Percentiles rank a stretch among this genome's conserved stretches.
phyloP scores from a whole-genome alignment of 2,329 filamentous ascomycete genomes.

The Ophiosphaerella korrae region DNA sequence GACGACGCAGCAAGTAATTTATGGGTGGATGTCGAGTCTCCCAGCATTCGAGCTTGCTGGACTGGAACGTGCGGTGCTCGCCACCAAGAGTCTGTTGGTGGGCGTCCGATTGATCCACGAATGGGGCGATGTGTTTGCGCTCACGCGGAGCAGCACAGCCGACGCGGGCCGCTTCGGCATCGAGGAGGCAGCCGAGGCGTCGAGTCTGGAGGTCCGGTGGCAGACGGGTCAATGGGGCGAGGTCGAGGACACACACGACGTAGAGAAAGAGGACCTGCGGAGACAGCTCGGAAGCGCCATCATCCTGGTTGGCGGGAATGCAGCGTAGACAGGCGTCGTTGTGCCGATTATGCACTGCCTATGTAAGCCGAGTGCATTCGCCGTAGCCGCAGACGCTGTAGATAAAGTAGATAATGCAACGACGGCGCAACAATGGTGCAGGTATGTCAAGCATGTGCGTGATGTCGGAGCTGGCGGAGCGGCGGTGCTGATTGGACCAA shows the following conservation, averaged over 20 bases:
- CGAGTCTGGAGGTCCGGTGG: slow-evolving; percentile 85
- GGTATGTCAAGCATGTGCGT: background rate
- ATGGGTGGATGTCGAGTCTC: slow-evolving; percentile 75
- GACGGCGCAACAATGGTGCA: background rate
- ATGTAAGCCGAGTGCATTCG: background rate
- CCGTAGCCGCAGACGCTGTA: background rate
- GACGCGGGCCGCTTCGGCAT: slow-evolving; percentile 67
- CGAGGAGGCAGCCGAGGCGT: slow-evolving; percentile 78
- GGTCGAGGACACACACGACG: slow-evolving; percentile 97
- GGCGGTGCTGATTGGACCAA: slow-evolving; percentile 11
- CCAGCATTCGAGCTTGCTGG: slow-evolving; percentile 82
- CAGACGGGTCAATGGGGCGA: slow-evolving; percentile 93
- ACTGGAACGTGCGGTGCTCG: slow-evolving; percentile 80
- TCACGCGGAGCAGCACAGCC: slow-evolving; percentile 51
- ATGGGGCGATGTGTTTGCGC: slow-evolving; percentile 78
- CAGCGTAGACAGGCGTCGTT: slow-evolving; percentile 5
- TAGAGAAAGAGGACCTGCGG: slow-evolving; percentile 86
- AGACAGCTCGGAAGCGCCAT: slow-evolving; percentile 88
- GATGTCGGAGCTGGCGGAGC: background rate
- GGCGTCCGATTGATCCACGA: slow-evolving; percentile 79
- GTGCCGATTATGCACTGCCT: background rate
- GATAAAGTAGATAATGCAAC: too few relatives aligned
- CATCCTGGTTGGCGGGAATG: slow-evolving; percentile 66
- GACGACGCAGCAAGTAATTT: slow-evolving; percentile 76
- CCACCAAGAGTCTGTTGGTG: slow-evolving; percentile 83